Evolutionary conservation across 2,329 filamentous ascomycete genomes (phyloP).

Genomic region (Diaporthe australafricana): DNA sequence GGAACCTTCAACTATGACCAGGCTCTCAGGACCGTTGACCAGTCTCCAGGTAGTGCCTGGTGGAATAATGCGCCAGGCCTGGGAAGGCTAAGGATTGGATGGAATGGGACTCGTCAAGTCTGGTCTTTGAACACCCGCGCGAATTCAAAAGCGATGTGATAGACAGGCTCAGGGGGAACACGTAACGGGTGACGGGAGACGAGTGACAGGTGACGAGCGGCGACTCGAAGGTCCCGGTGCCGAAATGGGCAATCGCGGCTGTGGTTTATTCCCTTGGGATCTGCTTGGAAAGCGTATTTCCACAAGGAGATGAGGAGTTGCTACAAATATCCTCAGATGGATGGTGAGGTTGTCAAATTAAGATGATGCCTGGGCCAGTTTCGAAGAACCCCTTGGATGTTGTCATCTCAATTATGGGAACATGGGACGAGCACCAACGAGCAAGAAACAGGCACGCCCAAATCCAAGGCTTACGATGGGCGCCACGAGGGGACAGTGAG

Average conservation of each 20-base stretch:
- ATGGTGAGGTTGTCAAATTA: conserved; percentile 18
- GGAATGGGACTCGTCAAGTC: not conserved
- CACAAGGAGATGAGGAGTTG: conserved; percentile 27
- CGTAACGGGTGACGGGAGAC: not conserved
- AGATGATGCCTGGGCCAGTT: conserved; percentile 26
- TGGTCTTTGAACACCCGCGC: not conserved
- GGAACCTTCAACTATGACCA: not conserved
- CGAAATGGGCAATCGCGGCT: conserved; percentile 20
- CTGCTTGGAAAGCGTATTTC: not conserved
- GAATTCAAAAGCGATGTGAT: not conserved
- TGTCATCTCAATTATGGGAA: conserved; percentile 30
- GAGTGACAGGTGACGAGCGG: not conserved
- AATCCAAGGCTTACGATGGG: not conserved
- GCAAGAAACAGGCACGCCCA: not conserved
- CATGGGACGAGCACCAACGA: conserved; percentile 15
- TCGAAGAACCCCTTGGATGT: conserved; percentile 20
- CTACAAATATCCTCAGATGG: conserved; percentile 30
- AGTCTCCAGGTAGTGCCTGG: not conserved
- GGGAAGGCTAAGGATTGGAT: not conserved
- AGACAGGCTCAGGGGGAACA: conserved; percentile 9
- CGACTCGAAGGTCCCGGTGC: conserved; percentile 7
- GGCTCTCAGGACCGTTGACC: not conserved
- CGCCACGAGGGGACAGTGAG: not conserved
- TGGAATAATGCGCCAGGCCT: not conserved
- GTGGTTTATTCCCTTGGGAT: not conserved